phyloP scores from a whole-genome alignment of 2,329 filamentous ascomycete genomes.

The Phaeosphaeriaceae sp. region DNA sequence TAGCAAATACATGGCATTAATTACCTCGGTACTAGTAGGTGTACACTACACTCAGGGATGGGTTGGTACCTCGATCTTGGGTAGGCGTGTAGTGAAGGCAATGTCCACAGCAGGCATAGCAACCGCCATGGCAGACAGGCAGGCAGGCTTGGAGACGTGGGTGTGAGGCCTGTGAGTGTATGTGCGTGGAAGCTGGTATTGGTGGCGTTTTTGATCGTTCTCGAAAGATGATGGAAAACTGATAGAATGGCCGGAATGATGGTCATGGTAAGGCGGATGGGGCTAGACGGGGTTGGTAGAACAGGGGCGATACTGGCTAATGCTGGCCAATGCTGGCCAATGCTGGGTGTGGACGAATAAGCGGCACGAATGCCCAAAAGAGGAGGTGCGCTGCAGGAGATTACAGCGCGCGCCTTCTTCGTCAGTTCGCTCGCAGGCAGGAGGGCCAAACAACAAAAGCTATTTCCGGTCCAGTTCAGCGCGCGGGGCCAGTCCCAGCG shows the following conservation, averaged over 20 bases:
- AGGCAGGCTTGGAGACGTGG: too few relatives aligned
- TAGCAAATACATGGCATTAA: too few relatives aligned
- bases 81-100: conserved; percentile 45
- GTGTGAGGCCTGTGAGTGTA: too few relatives aligned
- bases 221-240: conserved; percentile 24
- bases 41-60: conserved; percentile 15
- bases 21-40: conserved; percentile 28
- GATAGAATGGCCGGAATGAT: conserved; percentile 9
- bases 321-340: too few relatives aligned
- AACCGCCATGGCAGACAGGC: conserved; percentile 1
- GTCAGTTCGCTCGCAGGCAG: conserved; percentile 16
- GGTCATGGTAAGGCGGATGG: conserved; percentile 20
- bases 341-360: too few relatives aligned
- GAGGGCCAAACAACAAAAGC: not conserved
- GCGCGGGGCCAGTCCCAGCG: too few relatives aligned
- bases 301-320: too few relatives aligned
- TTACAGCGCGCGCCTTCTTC: conserved; percentile 37
- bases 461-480: not conserved
- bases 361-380: conserved; percentile 17
- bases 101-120: conserved; percentile 24
- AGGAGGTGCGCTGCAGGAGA: conserved; percentile 35
- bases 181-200: conserved; percentile 19
- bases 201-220: conserved; percentile 29
- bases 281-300: conserved; percentile 20
- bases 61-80: conserved; percentile 53